These are phyloP conservation scores for Pythium aristosporum DNA, from an alignment of 352 stramenopile genomes.

Conservation along the genomic window DNA sequence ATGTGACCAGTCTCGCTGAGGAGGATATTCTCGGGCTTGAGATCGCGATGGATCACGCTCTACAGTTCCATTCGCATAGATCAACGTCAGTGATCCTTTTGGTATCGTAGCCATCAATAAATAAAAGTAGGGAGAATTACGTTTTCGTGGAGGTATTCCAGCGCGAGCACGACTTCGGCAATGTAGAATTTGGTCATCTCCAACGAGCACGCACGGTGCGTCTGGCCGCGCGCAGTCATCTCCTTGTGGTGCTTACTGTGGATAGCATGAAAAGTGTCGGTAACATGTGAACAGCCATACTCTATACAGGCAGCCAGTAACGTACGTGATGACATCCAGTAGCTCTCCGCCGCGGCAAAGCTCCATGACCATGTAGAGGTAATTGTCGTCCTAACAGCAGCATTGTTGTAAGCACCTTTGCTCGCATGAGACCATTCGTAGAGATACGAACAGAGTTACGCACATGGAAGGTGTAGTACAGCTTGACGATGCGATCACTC, in stretches of 20 bases:
- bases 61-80: constrained; percentile 24
- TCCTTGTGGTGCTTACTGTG: constrained; percentile 78
- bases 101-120: not conserved
- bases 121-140: not conserved
- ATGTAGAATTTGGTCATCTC: constrained; percentile 93
- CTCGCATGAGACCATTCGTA: not conserved
- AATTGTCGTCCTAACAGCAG: constrained; percentile 63
- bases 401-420: not conserved
- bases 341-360: constrained; percentile 84
- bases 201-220: constrained; percentile 68
- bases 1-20: constrained; percentile 83
- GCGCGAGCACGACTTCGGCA: constrained; percentile 90
- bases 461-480: constrained; percentile 91
- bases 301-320: not conserved
- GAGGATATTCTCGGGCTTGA: constrained; percentile 92
- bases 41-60: constrained; percentile 95
- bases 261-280: not conserved
- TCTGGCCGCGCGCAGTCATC: constrained; percentile 50
- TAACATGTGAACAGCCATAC: not conserved
- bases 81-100: not conserved
- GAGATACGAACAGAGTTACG: not conserved
- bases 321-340: constrained; percentile 83
- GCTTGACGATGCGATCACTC: constrained; percentile 87
- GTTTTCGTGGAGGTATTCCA: constrained; percentile 92
- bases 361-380: constrained; percentile 92